Conservation (phyloP, 805 yeast genomes). For the Yarrowia osloensis region DNA sequence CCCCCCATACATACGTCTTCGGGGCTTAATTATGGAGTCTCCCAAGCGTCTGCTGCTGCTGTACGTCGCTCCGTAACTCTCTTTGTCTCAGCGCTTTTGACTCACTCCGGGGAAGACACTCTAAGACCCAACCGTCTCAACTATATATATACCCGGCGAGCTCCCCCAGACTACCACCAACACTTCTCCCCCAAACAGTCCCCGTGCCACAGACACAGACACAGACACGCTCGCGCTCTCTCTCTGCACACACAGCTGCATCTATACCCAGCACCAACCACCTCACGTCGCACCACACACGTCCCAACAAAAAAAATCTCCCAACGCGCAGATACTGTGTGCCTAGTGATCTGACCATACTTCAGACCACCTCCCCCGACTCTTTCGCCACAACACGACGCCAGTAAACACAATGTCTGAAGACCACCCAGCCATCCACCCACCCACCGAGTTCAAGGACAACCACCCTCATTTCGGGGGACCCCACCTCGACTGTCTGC, state of each 20-base stretch:
- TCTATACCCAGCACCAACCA: not conserved
- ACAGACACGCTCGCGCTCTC: not conserved
- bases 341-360: not conserved
- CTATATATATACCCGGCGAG: not conserved
- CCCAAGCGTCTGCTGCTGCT: not conserved
- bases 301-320: slow-evolving; percentile 17
- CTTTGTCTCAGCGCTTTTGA: not conserved
- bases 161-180: not conserved
- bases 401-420: slow-evolving; percentile 13
- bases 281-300: not conserved
- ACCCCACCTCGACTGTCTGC: slow-evolving; percentile 62
- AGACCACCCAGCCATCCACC: slow-evolving; percentile 33
- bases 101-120: slow-evolving; percentile 12
- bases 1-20: no score
- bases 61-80: no score
- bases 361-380: not conserved
- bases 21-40: not conserved
- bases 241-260: not conserved
- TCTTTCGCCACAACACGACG: not conserved
- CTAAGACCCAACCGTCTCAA: not conserved
- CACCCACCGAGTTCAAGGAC: slow-evolving; percentile 37
- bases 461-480: slow-evolving; percentile 49
- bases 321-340: no score
- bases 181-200: no score
- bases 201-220: no score